Evolutionary conservation across 805 yeast species (phyloP), one percentile per base, ranked within the genome.

Genomic region (Candida adriatica): DNA sequence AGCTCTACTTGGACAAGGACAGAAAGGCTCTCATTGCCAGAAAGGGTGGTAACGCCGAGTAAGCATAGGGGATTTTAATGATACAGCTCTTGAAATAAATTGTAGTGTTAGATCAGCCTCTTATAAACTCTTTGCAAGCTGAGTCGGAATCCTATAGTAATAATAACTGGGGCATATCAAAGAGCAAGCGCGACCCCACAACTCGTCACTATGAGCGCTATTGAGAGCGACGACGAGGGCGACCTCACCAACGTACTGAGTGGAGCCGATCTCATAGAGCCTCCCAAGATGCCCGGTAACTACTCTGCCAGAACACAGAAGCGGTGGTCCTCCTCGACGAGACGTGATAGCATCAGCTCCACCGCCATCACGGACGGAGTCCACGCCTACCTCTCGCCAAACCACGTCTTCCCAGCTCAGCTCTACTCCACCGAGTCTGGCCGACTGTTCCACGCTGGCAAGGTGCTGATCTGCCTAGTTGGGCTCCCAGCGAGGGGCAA

Each of bases 1-100:
- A 86, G 75, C 78, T 92, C 68, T 85, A 87, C 79, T 81, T 92
- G 68, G 96, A 90, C 81, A 84, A 84, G 75, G 95, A 90, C 83
- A 84, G 98, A 79, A 88, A 90, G 79, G 94, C 84, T 66, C 80
- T 90, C 73, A 85, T 90, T 63, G 76, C 75, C 65, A 87, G 95
- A 82, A 90, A 90, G 79, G 96, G 96, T 68, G 97, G 97, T 62
- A 87, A 84, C 66, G 74, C 75, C 63, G 95, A 87, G 76, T 86
- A 85, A 75, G 64, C 64, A 47, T 42, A 25, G n/a, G n/a, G n/a
- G n/a, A n/a, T n/a, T n/a, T n/a, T n/a, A n/a, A n/a, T n/a, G n/a
- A n/a, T n/a, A n/a, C n/a, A n/a, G n/a, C n/a, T n/a, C n/a, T n/a
- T n/a, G n/a, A n/a, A n/a, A n/a, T n/a, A n/a, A n/a, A n/a, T n/a